Evolutionary conservation across 176 grass and related monocot genomes (phyloP), one percentile per base, ranked within the genome.

Genomic region (Aegilops sharonensis): DNA sequence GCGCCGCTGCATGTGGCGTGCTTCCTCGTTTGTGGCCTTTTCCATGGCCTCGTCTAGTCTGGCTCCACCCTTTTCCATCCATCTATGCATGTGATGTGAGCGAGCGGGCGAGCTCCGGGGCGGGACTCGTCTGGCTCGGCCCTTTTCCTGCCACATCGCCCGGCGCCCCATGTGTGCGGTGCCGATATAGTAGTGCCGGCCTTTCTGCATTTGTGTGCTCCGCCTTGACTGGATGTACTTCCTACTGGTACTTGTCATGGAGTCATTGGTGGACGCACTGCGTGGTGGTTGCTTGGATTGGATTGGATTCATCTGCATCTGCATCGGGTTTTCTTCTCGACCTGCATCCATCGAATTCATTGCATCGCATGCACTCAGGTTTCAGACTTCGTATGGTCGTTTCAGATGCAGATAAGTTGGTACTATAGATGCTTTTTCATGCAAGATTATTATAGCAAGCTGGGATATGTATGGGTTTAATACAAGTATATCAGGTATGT

Each of bases 91-190:
- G 47, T 50, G 47, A 50, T 50, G 47, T 50, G 47, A 50, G 29
- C 4, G 11, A 0, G 39, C 39, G 39, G 0, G 23, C 1, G 30
- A 74, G 71, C 68, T 83, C 81, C 68, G 50, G 35, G 35, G 6
- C 35, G 6, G 48, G 68, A 83, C 42, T 43, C 42, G 42, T 43
- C 42, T 43, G 42, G 42, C 42, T 43, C 42, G 42, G 42, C 42
- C 42, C 42, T 43, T 42, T 62, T 62, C 54, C 43, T 29, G 52
- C 54, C 34, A 27, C 68, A 29, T 29, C 45, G 54, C 13, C 31
- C 15, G 81, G n/a, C 37, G 57, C 35, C 34, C 66, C 81, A 69
- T 82, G 45, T 56, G 80, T 54, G 80, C 80, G 17, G 6, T 82
- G 80, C 65, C 13, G 29, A 23, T 54, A 50, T 69, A 0, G 65